phyloP scores from a whole-genome alignment of 108 stramenopile species.

The Stephanodiscus minutulus region DNA sequence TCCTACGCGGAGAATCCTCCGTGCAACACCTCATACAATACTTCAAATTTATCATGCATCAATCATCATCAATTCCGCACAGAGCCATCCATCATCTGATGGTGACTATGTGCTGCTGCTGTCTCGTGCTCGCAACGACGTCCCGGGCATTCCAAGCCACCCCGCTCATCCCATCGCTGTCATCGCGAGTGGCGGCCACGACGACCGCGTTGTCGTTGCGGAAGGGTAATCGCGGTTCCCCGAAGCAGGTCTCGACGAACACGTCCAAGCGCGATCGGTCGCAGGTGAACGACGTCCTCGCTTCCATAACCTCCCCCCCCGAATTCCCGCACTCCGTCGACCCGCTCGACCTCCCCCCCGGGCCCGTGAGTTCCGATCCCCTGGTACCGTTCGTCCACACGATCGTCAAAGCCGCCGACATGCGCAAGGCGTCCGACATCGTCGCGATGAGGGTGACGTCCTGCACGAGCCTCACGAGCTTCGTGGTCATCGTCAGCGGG shows the following conservation, averaged over 20 bases:
- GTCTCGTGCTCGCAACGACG: background rate
- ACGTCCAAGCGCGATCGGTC: slow-evolving; percentile 23
- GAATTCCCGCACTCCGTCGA: slow-evolving; percentile 38
- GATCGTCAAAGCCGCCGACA: slow-evolving; percentile 82
- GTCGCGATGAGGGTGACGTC: slow-evolving; percentile 75
- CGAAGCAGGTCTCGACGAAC: slow-evolving; percentile 22
- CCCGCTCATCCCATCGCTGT: background rate
- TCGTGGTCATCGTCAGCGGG: slow-evolving; percentile 78
- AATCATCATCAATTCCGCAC: background rate
- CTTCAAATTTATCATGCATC: background rate
- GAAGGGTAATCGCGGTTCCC: slow-evolving; percentile 29
- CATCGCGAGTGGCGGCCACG: background rate
- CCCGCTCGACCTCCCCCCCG: slow-evolving; percentile 38
- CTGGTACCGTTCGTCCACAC: slow-evolving; percentile 35
- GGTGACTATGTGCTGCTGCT: background rate
- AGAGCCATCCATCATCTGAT: slow-evolving; percentile 1
- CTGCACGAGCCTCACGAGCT: slow-evolving; percentile 76
- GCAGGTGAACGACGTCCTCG: slow-evolving; percentile 45
- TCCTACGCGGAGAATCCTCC: background rate
- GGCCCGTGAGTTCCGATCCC: slow-evolving; percentile 31
- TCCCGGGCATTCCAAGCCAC: slow-evolving; percentile 12
- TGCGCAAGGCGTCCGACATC: slow-evolving; percentile 87
- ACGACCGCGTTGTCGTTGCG: slow-evolving; percentile 2
- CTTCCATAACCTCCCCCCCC: slow-evolving; percentile 24
- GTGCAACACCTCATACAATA: too few relatives aligned